Base-by-base conservation (phyloP, 345 rosid species). In the Lagerstroemia speciosa region DNA sequence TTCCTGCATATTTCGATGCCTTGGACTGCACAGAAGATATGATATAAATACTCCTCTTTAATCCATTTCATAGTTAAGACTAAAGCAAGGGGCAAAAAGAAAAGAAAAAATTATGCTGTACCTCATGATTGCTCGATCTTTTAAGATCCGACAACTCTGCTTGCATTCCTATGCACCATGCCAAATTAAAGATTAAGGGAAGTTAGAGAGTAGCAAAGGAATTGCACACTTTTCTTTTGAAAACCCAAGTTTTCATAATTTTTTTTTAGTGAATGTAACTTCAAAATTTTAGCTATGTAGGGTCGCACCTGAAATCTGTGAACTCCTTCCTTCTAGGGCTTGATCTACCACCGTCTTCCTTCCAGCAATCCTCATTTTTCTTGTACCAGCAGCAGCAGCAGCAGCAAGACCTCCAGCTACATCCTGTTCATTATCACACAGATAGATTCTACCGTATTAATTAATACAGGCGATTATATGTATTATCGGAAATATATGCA, bases 261-360 rank as follows among this genome's bases (percentile, higher is more conserved):
- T 4, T 36, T n/a, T 36, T 36, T 36, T 9, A 1, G 38, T 9
- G 7, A 9, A 36, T 36, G 38, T 36, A 36, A 36, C 38, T 36
- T 36, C 38, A 9, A 41, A 41, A 16, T 8, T 61, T 61, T 4
- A 61, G 19, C 3, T 6, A 26, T n/a, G 1, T 6, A 7, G 30
- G 29, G 32, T 31, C 3, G 9, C 43, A 63, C 41, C 43, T 63
- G 65, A 60, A 72, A 71, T 73, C 71, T 72, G 68, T 63, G 76
- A 72, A 68, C 53, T 27, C 50, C 19, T 34, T 69, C 60, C 74
- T 19, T 37, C 43, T 31, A 15, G 31, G 37, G 10, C 55, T 48
- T 33, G 64, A 34, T 37, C 72, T 16, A 22, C 52, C 45, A 72
- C 71, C 81, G 83, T 74, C 76, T 80, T 84, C 78, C 82, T 81